phyloP scores from a whole-genome alignment of 768 basidiomycete genomes.

The Termitomyces sp. region DNA sequence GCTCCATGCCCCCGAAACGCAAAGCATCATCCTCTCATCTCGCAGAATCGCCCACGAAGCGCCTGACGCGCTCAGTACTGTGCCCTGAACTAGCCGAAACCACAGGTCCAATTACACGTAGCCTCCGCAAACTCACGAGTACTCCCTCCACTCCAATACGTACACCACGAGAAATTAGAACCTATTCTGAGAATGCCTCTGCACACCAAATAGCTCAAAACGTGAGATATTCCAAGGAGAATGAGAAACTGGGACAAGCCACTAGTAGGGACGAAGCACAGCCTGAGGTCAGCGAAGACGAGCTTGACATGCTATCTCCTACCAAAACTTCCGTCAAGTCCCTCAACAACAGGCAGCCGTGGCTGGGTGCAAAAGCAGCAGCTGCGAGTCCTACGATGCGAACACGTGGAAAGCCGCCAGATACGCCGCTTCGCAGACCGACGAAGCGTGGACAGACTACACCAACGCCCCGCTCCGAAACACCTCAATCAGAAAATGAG shows the following conservation, averaged over 20 bases:
- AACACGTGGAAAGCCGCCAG: background rate
- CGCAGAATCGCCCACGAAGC: slow-evolving; percentile 25
- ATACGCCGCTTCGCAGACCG: background rate
- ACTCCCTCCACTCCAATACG: slow-evolving; percentile 2
- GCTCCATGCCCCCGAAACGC: slow-evolving; percentile 38
- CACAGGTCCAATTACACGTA: slow-evolving; percentile 2
- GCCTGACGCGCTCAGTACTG: slow-evolving; percentile 20
- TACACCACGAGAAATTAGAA: slow-evolving; percentile 6
- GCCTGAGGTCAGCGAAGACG: slow-evolving; percentile 14
- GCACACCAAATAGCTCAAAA: background rate
- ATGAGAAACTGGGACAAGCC: background rate
- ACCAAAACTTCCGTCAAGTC: slow-evolving; percentile 2
- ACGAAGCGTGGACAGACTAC: background rate
- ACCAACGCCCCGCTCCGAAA: background rate
- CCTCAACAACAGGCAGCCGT: background rate
- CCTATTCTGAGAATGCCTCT: slow-evolving; percentile 5
- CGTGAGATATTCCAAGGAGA: slow-evolving; percentile 4
- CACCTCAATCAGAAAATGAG: background rate
- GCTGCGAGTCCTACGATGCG: background rate
- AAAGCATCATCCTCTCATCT: slow-evolving; percentile 25
- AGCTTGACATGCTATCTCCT: slow-evolving; percentile 18
- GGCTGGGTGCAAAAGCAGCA: background rate
- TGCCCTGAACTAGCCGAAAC: background rate
- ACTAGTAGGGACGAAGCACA: background rate
- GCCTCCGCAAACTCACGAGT: background rate